phyloP scores from a whole-genome alignment of 1,284 basidiomycete genomes.

The Sutorius eximius region DNA sequence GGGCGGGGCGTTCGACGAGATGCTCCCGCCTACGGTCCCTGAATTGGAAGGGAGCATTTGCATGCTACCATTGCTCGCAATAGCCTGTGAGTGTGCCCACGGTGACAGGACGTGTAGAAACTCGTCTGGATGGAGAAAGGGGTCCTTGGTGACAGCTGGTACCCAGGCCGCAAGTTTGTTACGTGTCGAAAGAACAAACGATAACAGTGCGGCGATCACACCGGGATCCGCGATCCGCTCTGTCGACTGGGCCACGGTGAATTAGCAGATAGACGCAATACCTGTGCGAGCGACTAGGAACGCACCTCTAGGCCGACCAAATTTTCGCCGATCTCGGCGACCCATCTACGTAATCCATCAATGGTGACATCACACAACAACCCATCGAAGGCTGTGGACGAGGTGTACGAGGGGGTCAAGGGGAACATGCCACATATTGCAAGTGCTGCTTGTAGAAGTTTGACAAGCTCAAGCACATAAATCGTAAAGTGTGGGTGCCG shows the following conservation, averaged over 20 bases:
- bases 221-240: slow-evolving; percentile 72
- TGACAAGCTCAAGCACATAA: slow-evolving; percentile 72
- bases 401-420: slow-evolving; percentile 17
- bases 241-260: slow-evolving; percentile 48
- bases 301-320: slow-evolving; percentile 62
- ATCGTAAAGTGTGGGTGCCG: slow-evolving; percentile 35
- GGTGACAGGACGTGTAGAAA: slow-evolving; percentile 47
- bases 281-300: slow-evolving; percentile 4
- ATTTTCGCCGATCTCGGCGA: slow-evolving; percentile 59
- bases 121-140: slow-evolving; percentile 64
- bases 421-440: slow-evolving; percentile 67
- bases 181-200: slow-evolving; percentile 61
- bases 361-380: slow-evolving; percentile 74
- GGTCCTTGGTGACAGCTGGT: slow-evolving; percentile 66
- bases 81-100: slow-evolving; percentile 29
- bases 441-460: slow-evolving; percentile 66
- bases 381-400: slow-evolving; percentile 50
- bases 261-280: slow-evolving; percentile 3
- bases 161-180: slow-evolving; percentile 55
- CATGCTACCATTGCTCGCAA: slow-evolving; percentile 11
- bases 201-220: slow-evolving; percentile 66
- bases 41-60: slow-evolving; percentile 13
- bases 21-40: slow-evolving; percentile 11
- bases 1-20: slow-evolving; percentile 17
- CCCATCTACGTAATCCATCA: slow-evolving; percentile 68